A percentile compares a stretch with the other conserved stretches of the same genome.
Conservation (phyloP, 164 flowering plant species). For the Sextonia rubra region DNA sequence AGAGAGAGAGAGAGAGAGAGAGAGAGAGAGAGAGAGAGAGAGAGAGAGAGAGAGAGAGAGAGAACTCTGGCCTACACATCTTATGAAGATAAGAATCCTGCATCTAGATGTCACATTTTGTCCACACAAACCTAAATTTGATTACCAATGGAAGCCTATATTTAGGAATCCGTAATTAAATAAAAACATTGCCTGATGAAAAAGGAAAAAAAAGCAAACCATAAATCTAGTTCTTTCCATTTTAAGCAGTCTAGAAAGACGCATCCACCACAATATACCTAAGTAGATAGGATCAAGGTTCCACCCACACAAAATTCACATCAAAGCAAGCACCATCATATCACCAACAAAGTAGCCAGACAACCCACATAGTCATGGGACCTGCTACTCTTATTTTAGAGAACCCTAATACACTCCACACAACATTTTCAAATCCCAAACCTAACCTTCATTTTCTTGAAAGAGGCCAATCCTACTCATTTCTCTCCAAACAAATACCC, state of each 20-base stretch:
- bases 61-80: background rate
- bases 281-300: background rate
- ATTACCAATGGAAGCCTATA: too few relatives aligned
- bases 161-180: background rate
- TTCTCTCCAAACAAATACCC: constrained; percentile 44
- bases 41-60: background rate
- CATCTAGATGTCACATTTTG: too few relatives aligned
- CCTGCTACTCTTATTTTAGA: constrained; percentile 1
- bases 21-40: background rate
- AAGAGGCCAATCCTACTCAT: constrained; percentile 9
- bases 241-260: background rate
- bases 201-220: background rate
- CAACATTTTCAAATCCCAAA: background rate
- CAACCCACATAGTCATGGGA: constrained; percentile 3
- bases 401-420: background rate
- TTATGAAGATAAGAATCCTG: background rate
- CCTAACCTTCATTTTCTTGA: background rate
- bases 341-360: background rate
- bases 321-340: background rate
- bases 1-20: background rate
- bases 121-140: too few relatives aligned
- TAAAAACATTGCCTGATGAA: background rate
- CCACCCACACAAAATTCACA: background rate
- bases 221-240: background rate
- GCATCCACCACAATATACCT: background rate